Evolutionary conservation across 148 eudicot genomes (phyloP).

Genomic region (Linanthus parryae): DNA sequence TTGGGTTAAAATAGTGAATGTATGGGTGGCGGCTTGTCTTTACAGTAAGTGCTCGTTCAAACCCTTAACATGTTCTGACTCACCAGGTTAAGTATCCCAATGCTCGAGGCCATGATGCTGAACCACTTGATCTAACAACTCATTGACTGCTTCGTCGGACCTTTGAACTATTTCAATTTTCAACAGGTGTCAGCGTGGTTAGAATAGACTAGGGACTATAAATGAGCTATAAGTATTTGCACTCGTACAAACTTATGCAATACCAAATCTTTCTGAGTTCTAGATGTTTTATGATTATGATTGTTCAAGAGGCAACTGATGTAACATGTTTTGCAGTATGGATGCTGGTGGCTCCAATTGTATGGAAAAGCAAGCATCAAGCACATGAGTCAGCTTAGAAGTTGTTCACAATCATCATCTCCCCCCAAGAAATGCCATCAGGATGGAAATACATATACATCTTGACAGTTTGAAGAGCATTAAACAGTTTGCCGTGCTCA

Average conservation of each 20-base stretch:
- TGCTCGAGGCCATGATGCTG: background rate
- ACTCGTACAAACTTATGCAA: background rate
- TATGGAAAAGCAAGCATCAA: slow-evolving; percentile 57
- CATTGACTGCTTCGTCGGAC: background rate
- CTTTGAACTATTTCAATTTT: background rate
- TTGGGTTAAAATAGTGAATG: slow-evolving; percentile 77
- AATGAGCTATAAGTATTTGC: background rate
- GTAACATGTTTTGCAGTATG: slow-evolving; percentile 47
- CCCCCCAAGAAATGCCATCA: too few species aligned
- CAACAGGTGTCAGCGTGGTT: background rate
- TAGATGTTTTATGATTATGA: background rate
- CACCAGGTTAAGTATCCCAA: background rate
- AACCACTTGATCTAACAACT: background rate
- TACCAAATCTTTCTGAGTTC: background rate
- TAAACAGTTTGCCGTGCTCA: too few species aligned
- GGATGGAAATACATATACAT: too few species aligned
- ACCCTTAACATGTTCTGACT: background rate
- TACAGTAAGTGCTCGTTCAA: slow-evolving; percentile 45
- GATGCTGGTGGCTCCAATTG: slow-evolving; percentile 75
- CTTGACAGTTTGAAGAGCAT: too few species aligned
- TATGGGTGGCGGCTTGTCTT: slow-evolving; percentile 69
- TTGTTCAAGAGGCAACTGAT: background rate
- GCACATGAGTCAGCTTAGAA: too few species aligned
- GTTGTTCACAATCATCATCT: too few species aligned
- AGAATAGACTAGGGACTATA: background rate